Base-by-base conservation (phyloP, 352 stramenopile species). In the Phytophthora boehmeriae region DNA sequence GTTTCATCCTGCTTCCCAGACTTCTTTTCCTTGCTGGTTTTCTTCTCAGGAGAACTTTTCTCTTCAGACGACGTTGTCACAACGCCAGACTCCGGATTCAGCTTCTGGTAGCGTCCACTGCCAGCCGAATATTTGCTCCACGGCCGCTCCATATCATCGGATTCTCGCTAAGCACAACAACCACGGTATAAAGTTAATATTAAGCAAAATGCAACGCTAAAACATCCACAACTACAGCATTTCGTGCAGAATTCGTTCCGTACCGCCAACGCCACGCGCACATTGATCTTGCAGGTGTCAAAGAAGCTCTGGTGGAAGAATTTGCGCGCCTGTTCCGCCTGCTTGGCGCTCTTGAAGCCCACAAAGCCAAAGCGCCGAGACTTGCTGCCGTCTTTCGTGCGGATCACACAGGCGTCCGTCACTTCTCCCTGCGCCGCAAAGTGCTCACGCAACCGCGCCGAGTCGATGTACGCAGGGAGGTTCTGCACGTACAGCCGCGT, bases 231-330 rank as follows among this genome's bases (percentile, higher is more conserved):
- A 8, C 14, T 27, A 32, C 17, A 23, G 11, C 34, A 9, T 39
- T 39, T n/a, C 4, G 20, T 43, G 46, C 3, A 19, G 41, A 36
- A n/a, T 55, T 42, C 11, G 6, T 30, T 35, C 43, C 68, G 50
- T 72, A 90, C 80, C 61, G 78, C 66, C 35, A 92, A 60, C 16
- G 92, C 92, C 23, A 95, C 78, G 54, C 87, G 78, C 65, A 98
- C 90, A 38, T 81, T 86, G 27, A 98, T 73, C 35, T 73, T 83
- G 57, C 80, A 91, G 30, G 92, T 98, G 63, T 97, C 89, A 13
- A 98, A 75, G 76, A 97, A 98, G 42, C 90, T 87, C 52, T 90
- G 79, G 53, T 95, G 71, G 63, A 93, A 95, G 52, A 92, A 95
- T 19, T 66, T 71, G 19, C 68, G 73, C 32, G 86, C 83, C 17